Evolutionary conservation across 1,139 yeast genomes (phyloP), one percentile per base, ranked within the genome.

Genomic region (Starmera stellimalicola): DNA sequence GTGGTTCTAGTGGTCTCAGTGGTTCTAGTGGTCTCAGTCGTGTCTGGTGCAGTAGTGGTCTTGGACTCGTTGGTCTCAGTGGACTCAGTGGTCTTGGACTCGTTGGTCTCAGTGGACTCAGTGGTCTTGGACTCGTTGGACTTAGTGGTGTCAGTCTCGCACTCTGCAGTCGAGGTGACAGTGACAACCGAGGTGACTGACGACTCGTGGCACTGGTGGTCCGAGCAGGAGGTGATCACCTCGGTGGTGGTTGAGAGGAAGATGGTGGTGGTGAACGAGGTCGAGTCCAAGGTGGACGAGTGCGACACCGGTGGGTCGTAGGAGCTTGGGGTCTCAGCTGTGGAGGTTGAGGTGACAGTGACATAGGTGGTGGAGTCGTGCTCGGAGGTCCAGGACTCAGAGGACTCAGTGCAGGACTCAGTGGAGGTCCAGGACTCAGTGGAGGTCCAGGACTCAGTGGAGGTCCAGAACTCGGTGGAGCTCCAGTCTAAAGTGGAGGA

Each of bases 1-100:
- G 18, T n/a, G 18, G 31, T 29, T 11, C 16, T 22, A 27, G 34
- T 32, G 16, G 26, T n/a, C 7, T 31, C 29, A 27, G 18, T n/a
- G 18, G 31, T 29, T 11, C 16, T 22, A 27, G 34, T 32, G 16
- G 26, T n/a, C 7, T 31, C 29, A 18, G 19, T 26, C 18, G 33
- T 31, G 10, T 28, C 18, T 18, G 29, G 7, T 16, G 14, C 16
- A n/a, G 19, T 4, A 29, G 18, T 30, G 33, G 25, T 25, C 16
- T 16, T 17, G 18, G 9, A 16, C n/a, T 7, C 26, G 23, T 16
- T n/a, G 18, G 31, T 29, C 11, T 16, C 18, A 27, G 34, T 32
- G 16, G 26, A 12, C 7, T 31, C 29, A 18, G 19, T 26, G 33
- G 25, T 25, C 16, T 16, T 17, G 18, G 9, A 16, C n/a, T 7